Conservation (phyloP, 345 rosid species). For the Conringia planisiliqua region DNA sequence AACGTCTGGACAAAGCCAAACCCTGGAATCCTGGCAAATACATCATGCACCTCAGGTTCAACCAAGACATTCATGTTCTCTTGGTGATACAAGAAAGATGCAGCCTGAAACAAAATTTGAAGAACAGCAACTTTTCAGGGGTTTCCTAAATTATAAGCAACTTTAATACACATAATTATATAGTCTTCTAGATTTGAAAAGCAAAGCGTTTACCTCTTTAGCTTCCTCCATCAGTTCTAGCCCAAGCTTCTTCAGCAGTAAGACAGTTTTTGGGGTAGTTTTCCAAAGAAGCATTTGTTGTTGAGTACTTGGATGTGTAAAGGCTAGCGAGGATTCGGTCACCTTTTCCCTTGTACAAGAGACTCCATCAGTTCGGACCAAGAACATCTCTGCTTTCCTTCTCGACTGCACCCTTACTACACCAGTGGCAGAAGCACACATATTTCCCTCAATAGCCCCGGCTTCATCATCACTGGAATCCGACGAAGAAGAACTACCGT, state of each 20-base stretch:
- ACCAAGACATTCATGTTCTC: conserved; percentile 95
- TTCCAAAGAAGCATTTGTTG: conserved; percentile 99
- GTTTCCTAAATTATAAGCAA: not conserved
- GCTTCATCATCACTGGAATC: conserved; percentile 54
- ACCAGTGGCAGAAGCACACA: conserved; percentile 98
- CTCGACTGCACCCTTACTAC: conserved; percentile 97
- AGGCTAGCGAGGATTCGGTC: conserved; percentile 91
- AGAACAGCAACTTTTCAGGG: not conserved
- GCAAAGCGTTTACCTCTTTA: conserved; percentile 61
- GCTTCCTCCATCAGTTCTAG: conserved; percentile 93
- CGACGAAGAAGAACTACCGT: conserved; percentile 35
- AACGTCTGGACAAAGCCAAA: conserved; percentile 96
- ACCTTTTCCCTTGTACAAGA: conserved; percentile 95
- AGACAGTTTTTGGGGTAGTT: conserved; percentile 81
- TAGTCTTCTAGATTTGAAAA: not conserved
- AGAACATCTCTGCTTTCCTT: conserved; percentile 95
- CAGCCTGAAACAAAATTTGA: conserved; percentile 50
- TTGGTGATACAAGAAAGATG: conserved; percentile 84
- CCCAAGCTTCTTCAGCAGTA: conserved; percentile 89
- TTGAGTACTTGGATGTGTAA: conserved; percentile 98
- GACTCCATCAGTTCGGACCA: conserved; percentile 95
- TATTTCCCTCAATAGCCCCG: conserved; percentile 65
- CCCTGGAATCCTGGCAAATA: conserved; percentile 97
- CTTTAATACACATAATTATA: not conserved
- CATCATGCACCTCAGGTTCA: conserved; percentile 96